Base-by-base conservation (phyloP, 176 grass and related monocot genomes). In the Leersia perrieri region DNA sequence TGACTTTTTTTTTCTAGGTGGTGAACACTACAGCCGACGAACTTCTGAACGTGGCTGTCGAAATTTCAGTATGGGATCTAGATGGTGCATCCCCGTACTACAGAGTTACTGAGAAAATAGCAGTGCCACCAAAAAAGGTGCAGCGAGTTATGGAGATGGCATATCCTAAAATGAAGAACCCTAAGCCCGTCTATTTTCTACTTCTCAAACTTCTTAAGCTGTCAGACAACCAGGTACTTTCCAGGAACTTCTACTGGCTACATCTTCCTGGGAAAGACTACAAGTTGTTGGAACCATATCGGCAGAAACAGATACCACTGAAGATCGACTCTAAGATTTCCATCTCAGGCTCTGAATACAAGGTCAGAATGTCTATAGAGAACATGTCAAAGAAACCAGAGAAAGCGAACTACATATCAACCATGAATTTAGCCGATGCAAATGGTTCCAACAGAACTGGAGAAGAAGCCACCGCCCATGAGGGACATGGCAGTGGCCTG, bases 241-340 rank as follows among this genome's bases (percentile, higher is more conserved):
- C 90, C 58, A 85, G 96, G 64, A 98, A 98, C 82, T 95, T 98
- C 36, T 98, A 98, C 81, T 98, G 96, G 92, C 66, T 98, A 32
- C 96, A 88, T 86, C 84, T 93, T 63, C 89, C 96, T 74, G 90
- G 96, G 14, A 83, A 82, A 72, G 90, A 95, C 83, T 98, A 89
- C 64, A 98, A 73, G 72, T 77, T 88, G 75, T 81, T 98, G 22
- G 96, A 88, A 75, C 60, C 82, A 6, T 95, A 95, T 69, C 79
- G 83, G 33, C 85, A 64, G 49, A 95, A 88, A 77, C 89, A 82
- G 23, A 86, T 98, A 41, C 90, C 92, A 10, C 69, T 98, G 23
- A 78, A 95, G 89, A 88, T 98, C 3, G 60, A 41, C 22, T 98
- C 90, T 2, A 16, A 90, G 33, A 32, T 95, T 95, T 62, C 82